Percentiles rank a stretch among this genome's conserved stretches.
Evolutionary conservation across 1,284 basidiomycete species (phyloP).

Genomic region (Leccinum pachyderme): DNA sequence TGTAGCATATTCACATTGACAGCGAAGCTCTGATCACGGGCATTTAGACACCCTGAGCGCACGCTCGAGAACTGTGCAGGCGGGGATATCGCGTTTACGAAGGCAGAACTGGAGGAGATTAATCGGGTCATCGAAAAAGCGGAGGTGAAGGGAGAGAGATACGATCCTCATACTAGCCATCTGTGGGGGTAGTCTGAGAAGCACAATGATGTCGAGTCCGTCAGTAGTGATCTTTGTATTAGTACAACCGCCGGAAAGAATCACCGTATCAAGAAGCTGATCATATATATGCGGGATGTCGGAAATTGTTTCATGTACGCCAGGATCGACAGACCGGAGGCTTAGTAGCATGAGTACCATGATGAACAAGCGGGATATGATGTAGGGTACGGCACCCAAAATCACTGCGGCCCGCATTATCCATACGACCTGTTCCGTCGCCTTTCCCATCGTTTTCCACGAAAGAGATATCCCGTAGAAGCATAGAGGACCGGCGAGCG

Average conservation of each 20-base stretch:
- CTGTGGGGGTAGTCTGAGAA: slow-evolving; percentile 7
- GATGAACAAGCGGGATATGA: neutral
- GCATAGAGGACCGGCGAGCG: neutral
- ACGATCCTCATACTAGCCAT: slow-evolving; percentile 6
- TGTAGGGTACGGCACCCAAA: neutral
- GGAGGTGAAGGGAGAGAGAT: slow-evolving; percentile 22
- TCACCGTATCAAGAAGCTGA: no score
- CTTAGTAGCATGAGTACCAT: neutral
- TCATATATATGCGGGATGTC: neutral
- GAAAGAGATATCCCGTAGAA: neutral
- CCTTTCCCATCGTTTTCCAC: neutral
- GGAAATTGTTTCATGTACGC: neutral
- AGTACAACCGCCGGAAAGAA: neutral
- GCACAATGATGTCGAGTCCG: neutral
- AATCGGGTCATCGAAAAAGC: slow-evolving; percentile 15
- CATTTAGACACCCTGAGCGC: slow-evolving; percentile 12
- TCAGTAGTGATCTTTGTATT: neutral
- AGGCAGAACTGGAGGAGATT: slow-evolving; percentile 18
- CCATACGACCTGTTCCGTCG: neutral
- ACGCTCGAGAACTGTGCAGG: slow-evolving; percentile 25
- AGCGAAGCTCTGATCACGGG: neutral
- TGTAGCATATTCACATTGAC: neutral
- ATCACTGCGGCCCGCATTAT: neutral
- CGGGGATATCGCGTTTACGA: slow-evolving; percentile 17
- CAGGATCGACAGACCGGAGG: neutral